phyloP scores from a whole-genome alignment of 495 filamentous ascomycete genomes.

The Cercophora sp. region DNA sequence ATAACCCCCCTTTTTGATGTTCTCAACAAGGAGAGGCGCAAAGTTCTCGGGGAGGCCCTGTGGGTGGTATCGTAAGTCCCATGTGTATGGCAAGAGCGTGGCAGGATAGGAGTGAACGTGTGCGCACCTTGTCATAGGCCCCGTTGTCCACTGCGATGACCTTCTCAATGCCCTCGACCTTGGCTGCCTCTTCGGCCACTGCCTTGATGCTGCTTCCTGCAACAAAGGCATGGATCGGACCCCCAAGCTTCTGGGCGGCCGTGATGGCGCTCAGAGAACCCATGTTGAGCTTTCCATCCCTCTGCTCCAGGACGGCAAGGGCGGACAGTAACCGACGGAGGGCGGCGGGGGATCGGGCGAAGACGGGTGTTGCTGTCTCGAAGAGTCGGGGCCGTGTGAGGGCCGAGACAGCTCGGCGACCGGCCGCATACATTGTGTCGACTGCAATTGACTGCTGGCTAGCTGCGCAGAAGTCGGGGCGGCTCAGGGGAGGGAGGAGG shows the following conservation, averaged over 20 bases:
- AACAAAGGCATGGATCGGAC: constrained; percentile 78
- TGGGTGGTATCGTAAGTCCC: neutral
- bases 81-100: neutral
- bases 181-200: constrained; percentile 82
- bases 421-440: constrained; percentile 22
- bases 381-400: constrained; percentile 24
- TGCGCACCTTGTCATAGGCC: constrained; percentile 83
- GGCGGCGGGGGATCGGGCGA: constrained; percentile 32
- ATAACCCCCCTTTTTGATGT: constrained; percentile 88
- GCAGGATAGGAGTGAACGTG: neutral
- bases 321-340: constrained; percentile 76
- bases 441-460: constrained; percentile 12
- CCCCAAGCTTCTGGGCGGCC: constrained; percentile 82
- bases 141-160: constrained; percentile 82
- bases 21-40: constrained; percentile 88
- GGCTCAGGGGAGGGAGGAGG: too few relatives aligned
- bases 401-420: constrained; percentile 28
- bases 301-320: constrained; percentile 88
- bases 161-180: constrained; percentile 86
- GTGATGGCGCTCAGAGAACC: constrained; percentile 83
- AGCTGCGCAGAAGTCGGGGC: neutral
- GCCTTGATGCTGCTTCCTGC: constrained; percentile 77
- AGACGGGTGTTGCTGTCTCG: constrained; percentile 24
- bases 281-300: constrained; percentile 77
- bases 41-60: constrained; percentile 92